Base-by-base conservation (phyloP, 768 basidiomycete species). In the Paxillus involutus region DNA sequence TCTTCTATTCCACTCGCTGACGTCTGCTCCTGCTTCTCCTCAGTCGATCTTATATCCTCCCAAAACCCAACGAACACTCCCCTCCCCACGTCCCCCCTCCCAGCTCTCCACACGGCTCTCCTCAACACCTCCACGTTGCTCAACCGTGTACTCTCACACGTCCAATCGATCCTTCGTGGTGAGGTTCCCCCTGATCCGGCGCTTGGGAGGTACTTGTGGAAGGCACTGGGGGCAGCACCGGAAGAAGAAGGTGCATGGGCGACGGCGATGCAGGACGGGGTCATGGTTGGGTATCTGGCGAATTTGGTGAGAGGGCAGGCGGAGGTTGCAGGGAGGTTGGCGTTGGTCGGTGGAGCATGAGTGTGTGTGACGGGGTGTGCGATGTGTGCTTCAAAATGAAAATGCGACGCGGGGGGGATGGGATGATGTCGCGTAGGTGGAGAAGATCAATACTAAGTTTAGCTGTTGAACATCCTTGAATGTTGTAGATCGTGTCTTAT, bases 401-500 rank as follows among this genome's bases (percentile, higher is more conserved):
- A 52, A 35, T 24, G 46, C 44, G 48, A 42, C 33, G 41, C 17
- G 10, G 13, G 1, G 10, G 26, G 13, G 9, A 4, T n/a, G 3
- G 29, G 13, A 9, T 13, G 10, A 33, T 10, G 47, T 54, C 14
- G 44, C 47, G 16, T 26, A 24, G 30, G n/a, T 14, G 21, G 16
- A 12, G 37, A 29, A 11, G 7, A 29, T 16, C 6, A 21, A n/a
- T 8, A 19, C 53, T 52, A 21, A 21, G 21, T 21, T 21, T 21
- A 89, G 72, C 88, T 90, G 72, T 99, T 99, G 79, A 99, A 99
- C 59, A 98, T 93, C 55, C 95, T 81, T 42, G 93, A 95, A 73
- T 98, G 96, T 70, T 94, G 91, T 63, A 94, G 73, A 73, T 98
- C 96, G 70, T 99, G 97, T 54, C 97, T 78, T 39, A 84, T 82